Conservation (phyloP, 1,139 yeast genomes). For the Debaryomyces singareniensis region DNA sequence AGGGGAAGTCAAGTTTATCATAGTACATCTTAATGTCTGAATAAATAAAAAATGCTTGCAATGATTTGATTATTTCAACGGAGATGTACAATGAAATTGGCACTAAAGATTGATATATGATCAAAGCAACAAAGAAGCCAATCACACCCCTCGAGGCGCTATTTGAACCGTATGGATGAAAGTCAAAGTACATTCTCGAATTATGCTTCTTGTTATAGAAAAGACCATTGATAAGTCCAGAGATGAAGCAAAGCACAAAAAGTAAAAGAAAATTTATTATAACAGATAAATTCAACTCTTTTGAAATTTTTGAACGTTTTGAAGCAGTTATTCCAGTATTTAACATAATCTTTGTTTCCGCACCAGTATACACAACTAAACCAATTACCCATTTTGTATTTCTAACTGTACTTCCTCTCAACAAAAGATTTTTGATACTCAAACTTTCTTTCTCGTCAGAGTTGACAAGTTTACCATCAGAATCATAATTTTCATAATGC, state of each 20-base stretch:
- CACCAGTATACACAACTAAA: constrained; percentile 81
- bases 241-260: constrained; percentile 72
- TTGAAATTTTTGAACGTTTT: constrained; percentile 74
- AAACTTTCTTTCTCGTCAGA: constrained; percentile 63
- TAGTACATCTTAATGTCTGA: constrained; percentile 86
- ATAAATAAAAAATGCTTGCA: constrained; percentile 89
- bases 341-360: constrained; percentile 86
- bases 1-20: constrained; percentile 80
- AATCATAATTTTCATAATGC: constrained; percentile 49
- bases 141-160: constrained; percentile 78
- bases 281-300: constrained; percentile 79
- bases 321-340: constrained; percentile 93
- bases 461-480: constrained; percentile 27
- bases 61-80: constrained; percentile 88
- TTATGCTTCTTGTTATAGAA: constrained; percentile 48
- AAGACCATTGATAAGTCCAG: constrained; percentile 79
- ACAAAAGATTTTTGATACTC: constrained; percentile 67
- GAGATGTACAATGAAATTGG: constrained; percentile 95
- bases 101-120: constrained; percentile 83
- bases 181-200: constrained; percentile 70
- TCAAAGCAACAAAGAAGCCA: constrained; percentile 82
- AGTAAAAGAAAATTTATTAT: constrained; percentile 69
- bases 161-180: constrained; percentile 36
- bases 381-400: constrained; percentile 95
- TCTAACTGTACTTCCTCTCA: constrained; percentile 88